Percentiles rank a stretch among this genome's conserved stretches.
phyloP scores from a whole-genome alignment of 352 stramenopile species.

The Stephanocyclus meneghinianus region DNA sequence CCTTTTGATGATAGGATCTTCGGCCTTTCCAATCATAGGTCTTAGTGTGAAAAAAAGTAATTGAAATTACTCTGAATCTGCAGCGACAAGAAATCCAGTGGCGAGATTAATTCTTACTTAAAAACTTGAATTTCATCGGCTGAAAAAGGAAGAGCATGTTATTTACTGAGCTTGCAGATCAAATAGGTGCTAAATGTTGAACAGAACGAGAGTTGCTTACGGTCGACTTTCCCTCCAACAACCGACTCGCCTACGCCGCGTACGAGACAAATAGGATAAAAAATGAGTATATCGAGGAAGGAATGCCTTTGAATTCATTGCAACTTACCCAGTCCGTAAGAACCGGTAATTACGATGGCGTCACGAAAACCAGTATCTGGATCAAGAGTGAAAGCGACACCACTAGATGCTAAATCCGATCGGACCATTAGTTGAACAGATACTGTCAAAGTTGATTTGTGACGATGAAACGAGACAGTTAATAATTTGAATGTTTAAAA shows the following conservation, averaged over 20 bases:
- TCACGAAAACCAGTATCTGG: conserved; percentile 42
- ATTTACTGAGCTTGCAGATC: not conserved
- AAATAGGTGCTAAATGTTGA: not conserved
- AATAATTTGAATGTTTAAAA: not conserved
- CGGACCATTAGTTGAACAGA: conserved; percentile 53
- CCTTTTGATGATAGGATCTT: conserved; percentile 50
- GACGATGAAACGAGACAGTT: not conserved
- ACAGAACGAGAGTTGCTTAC: not conserved
- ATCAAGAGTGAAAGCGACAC: conserved; percentile 51
- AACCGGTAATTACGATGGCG: conserved; percentile 47
- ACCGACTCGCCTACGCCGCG: conserved; percentile 32
- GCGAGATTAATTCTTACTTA: not conserved
- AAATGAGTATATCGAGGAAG: not conserved
- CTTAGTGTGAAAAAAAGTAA: conserved; percentile 16
- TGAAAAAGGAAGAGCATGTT: not conserved
- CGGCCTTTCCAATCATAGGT: conserved; percentile 39
- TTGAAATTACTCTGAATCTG: not conserved
- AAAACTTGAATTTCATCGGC: conserved; percentile 52
- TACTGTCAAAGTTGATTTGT: conserved; percentile 3
- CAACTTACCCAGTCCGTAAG: conserved; percentile 35
- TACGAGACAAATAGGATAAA: not conserved
- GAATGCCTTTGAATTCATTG: not conserved
- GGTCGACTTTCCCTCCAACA: conserved; percentile 49
- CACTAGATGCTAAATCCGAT: conserved; percentile 39
- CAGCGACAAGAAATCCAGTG: not conserved